Base-by-base conservation (phyloP, 1,284 basidiomycete genomes). In the Vanrija sp. region DNA sequence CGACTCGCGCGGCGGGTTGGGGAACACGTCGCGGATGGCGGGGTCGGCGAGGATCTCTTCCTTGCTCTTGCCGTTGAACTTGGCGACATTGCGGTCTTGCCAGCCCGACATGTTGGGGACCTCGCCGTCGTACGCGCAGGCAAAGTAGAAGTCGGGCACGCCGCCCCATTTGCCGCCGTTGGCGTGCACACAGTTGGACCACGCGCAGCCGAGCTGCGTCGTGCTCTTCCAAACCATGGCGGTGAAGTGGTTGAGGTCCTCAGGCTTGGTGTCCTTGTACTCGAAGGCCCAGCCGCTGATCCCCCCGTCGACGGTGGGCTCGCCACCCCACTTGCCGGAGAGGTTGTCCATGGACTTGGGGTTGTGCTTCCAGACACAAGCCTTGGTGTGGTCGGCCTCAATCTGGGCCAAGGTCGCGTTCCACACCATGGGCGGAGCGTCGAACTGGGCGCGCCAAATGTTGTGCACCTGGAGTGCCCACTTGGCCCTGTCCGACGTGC, bases 171-270 rank as follows among this genome's bases (percentile, higher is more conserved):
- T 9, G 31, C 12, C n/a, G n/a, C n/a, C n/a, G n/a, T n/a, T n/a
- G n/a, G n/a, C n/a, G n/a, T n/a, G n/a, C n/a, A n/a, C n/a, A 14
- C 31, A 31, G 15, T 31, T 2, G 31, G 2, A 14, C 31, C 31
- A 60, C 43, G 31, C 68, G 49, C 72, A 75, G 16, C 73, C 73
- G 22, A 75, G 38, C 45, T 66, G 31, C 31, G 61, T 66, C 16
- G 64, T 65, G 15, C 25, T 55, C 56, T 73, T 71, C 73, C 73
- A 75, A 27, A 72, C 69, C 54, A 72, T 64, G 49, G 59, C 54
- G 15, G 72, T 73, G 60, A 71, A 75, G 54, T 75, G 72, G 12
- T 53, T 56, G 19, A 67, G 68, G 45, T 61, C 61, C 53, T 59
- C 55, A 58, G 66, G 69, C 23, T 50, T 15, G 48, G 46, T 51